Conservation (phyloP, 306 rosid species). For the Argentina anserina region DNA sequence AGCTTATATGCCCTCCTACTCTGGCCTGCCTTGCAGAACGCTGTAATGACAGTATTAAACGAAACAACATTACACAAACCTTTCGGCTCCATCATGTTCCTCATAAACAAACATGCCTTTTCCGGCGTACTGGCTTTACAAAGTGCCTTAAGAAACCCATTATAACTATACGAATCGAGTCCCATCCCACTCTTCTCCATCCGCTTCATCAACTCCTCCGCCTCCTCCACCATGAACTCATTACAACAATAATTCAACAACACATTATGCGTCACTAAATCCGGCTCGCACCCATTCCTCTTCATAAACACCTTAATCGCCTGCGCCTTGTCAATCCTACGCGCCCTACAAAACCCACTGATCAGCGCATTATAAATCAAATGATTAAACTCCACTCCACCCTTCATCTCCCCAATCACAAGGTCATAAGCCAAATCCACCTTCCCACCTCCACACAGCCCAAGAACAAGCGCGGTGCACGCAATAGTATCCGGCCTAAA, state of each 20-base stretch:
- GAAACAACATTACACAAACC: constrained; percentile 76
- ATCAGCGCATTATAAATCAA: constrained; percentile 71
- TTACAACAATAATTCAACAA: constrained; percentile 79
- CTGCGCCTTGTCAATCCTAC: constrained; percentile 65
- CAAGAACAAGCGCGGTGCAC: constrained; percentile 64
- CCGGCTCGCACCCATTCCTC: constrained; percentile 63
- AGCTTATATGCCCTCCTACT: constrained; percentile 62
- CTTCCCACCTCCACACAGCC: constrained; percentile 67
- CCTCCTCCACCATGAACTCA: constrained; percentile 61
- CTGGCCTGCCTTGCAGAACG: constrained; percentile 49
- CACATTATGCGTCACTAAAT: constrained; percentile 79
- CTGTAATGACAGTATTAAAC: constrained; percentile 64
- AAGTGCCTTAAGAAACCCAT: constrained; percentile 65
- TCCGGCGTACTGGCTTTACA: constrained; percentile 59
- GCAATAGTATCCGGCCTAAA: constrained; percentile 57
- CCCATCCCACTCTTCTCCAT: constrained; percentile 70
- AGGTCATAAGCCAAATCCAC: constrained; percentile 92
- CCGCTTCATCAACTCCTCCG: constrained; percentile 49
- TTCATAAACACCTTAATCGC: constrained; percentile 68
- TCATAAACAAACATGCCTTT: constrained; percentile 65
- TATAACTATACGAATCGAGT: constrained; percentile 76
- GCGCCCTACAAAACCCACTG: constrained; percentile 64
- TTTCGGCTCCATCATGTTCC: constrained; percentile 55
- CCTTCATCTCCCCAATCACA: constrained; percentile 50
- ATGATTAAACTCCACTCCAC: constrained; percentile 41